Conservation (phyloP, 768 basidiomycete species). For the Lactifluus echinatus region DNA sequence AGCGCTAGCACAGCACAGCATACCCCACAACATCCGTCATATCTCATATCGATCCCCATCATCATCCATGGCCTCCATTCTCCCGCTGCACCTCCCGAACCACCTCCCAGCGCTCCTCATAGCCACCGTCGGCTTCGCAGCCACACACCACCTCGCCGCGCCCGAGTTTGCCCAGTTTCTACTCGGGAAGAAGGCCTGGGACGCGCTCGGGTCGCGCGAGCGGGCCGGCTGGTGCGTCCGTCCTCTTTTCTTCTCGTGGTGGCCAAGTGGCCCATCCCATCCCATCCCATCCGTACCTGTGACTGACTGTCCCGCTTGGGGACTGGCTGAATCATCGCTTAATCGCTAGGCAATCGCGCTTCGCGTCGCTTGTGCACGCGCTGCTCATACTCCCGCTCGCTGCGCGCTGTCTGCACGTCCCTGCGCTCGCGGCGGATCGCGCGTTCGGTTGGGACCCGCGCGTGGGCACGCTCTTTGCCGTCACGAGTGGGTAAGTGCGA, state of each 20-base stretch:
- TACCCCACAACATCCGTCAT: no score
- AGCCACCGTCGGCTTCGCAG: conserved; percentile 48
- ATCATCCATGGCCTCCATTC: conserved; percentile 14
- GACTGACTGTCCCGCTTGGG: not conserved
- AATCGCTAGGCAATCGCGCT: conserved; percentile 50
- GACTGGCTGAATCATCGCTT: no score
- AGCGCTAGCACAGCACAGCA: no score
- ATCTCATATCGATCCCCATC: no score
- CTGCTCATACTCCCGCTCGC: conserved; percentile 59
- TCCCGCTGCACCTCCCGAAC: conserved; percentile 37
- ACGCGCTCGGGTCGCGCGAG: conserved; percentile 12
- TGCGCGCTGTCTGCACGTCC: conserved; percentile 40
- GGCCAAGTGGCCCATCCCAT: no score
- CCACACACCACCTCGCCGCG: conserved; percentile 49
- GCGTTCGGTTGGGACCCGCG: conserved; percentile 67
- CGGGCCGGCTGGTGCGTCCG: conserved; percentile 6
- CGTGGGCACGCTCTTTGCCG: conserved; percentile 50
- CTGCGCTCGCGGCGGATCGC: conserved; percentile 46
- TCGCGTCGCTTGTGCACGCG: conserved; percentile 68
- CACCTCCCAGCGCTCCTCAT: conserved; percentile 47
- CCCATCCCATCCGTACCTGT: no score
- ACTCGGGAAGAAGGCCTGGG: conserved; percentile 44
- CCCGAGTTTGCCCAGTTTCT: conserved; percentile 33
- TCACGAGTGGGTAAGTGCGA: conserved; percentile 65
- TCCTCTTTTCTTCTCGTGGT: not conserved